Evolutionary conservation across 176 grass and related monocot species (phyloP).

Genomic region (Triticum dicoccoides): DNA sequence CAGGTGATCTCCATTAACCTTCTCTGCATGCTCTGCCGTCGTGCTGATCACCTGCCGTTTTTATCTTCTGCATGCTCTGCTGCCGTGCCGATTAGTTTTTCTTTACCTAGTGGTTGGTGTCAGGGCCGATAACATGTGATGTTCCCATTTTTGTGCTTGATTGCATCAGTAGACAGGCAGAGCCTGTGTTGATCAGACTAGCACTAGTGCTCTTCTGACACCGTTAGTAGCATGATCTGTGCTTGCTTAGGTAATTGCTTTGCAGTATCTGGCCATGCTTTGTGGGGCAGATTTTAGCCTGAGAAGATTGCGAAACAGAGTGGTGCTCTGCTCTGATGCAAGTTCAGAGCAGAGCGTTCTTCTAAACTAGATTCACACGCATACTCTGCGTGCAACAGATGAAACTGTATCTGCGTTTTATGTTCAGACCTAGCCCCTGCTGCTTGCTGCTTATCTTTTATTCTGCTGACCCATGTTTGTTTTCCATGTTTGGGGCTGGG

Average conservation of each 20-base stretch:
- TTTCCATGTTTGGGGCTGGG: background rate
- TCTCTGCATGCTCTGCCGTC: background rate
- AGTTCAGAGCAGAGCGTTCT: conserved; percentile 19
- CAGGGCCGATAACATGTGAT: conserved; percentile 13
- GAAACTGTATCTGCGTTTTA: conserved; percentile 8
- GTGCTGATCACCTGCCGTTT: background rate
- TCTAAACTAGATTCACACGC: conserved; percentile 3
- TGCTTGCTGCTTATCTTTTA: background rate
- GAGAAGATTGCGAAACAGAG: conserved; percentile 2
- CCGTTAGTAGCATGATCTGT: background rate
- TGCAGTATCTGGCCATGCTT: conserved; percentile 23
- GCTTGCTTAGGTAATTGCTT: background rate
- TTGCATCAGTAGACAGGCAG: background rate
- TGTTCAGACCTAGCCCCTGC: conserved; percentile 30
- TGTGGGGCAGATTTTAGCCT: conserved; percentile 30
- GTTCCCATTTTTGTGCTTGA: conserved; percentile 2
- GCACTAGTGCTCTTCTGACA: background rate
- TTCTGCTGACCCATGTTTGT: background rate
- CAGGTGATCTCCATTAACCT: conserved; percentile 31
- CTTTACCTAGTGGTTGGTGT: background rate
- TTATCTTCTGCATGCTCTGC: background rate
- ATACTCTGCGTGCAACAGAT: background rate
- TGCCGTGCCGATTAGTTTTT: background rate
- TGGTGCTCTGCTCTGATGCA: conserved; percentile 11
- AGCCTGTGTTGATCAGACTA: background rate